phyloP scores from a whole-genome alignment of 116 monocot species.

The Iris pallida region DNA sequence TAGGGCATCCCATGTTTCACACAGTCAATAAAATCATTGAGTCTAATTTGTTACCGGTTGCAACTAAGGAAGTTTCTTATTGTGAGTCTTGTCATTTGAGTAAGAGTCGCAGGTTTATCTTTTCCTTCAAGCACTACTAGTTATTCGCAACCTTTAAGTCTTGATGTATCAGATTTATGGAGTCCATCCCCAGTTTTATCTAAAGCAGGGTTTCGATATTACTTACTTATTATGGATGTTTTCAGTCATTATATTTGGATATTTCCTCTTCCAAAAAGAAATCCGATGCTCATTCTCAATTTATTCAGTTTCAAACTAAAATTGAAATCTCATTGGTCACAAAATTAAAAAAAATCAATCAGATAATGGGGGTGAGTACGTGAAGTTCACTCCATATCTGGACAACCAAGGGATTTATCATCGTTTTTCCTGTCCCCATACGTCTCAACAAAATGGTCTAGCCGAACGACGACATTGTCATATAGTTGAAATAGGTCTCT shows the following conservation, averaged over 20 bases:
- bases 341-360: too few relatives aligned
- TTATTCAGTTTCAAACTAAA: not conserved
- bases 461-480: slow-evolving; percentile 14
- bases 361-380: slow-evolving; percentile 9
- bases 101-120: not conserved
- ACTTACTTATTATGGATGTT: slow-evolving; percentile 9
- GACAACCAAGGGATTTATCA: not conserved
- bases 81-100: not conserved
- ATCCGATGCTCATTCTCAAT: not conserved
- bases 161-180: slow-evolving; percentile 16
- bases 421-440: slow-evolving; percentile 9
- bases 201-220: not conserved
- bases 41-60: not conserved
- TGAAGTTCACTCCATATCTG: not conserved
- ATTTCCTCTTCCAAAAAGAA: not conserved
- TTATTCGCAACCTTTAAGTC: not conserved
- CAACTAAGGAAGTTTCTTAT: not conserved
- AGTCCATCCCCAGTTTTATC: not conserved
- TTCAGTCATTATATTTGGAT: slow-evolving; percentile 5
- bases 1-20: not conserved
- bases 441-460: slow-evolving; percentile 15
- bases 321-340: slow-evolving; percentile 9
- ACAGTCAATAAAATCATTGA: not conserved
- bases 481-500: slow-evolving; percentile 7
- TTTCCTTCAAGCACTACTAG: not conserved